These are phyloP conservation scores for Arabis alpina DNA, from an alignment of 345 rosid genomes.

Conservation along the genomic window DNA sequence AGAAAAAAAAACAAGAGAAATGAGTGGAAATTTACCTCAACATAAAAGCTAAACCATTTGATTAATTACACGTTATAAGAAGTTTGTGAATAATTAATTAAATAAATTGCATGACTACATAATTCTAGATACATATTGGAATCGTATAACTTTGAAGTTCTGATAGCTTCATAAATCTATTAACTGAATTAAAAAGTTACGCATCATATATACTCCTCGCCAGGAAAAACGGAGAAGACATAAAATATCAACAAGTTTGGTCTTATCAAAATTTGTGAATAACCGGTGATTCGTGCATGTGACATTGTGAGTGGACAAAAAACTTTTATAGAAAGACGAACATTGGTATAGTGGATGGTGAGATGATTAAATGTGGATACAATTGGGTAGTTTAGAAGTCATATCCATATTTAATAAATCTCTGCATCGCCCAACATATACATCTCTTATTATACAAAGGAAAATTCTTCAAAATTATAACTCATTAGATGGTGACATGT, in stretches of 20 bases:
- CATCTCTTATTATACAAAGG: too few relatives aligned
- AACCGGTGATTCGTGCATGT: constrained; percentile 16
- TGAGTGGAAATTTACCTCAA: not conserved
- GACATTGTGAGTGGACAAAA: constrained; percentile 11
- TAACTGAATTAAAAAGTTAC: not conserved
- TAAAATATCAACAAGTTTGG: not conserved
- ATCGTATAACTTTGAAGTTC: constrained; percentile 1
- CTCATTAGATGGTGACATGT: too few relatives aligned
- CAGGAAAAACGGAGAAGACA: not conserved
- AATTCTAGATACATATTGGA: not conserved
- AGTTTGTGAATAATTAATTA: not conserved
- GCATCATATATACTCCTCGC: not conserved
- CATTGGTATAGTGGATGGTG: not conserved
- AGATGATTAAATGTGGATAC: constrained; percentile 29
- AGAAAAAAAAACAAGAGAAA: too few relatives aligned
- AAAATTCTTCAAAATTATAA: too few relatives aligned
- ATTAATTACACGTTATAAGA: constrained; percentile 6
- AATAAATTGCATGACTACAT: too few relatives aligned
- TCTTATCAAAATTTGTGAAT: not conserved
- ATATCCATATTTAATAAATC: constrained; percentile 26
- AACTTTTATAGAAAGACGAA: constrained; percentile 4
- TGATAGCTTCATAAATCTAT: not conserved
- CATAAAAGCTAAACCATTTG: constrained; percentile 10
- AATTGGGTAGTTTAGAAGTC: constrained; percentile 29
- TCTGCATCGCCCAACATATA: constrained; percentile 24